Base-by-base conservation (phyloP, 2,329 filamentous ascomycete genomes). In the Canariomyces notabilis region DNA sequence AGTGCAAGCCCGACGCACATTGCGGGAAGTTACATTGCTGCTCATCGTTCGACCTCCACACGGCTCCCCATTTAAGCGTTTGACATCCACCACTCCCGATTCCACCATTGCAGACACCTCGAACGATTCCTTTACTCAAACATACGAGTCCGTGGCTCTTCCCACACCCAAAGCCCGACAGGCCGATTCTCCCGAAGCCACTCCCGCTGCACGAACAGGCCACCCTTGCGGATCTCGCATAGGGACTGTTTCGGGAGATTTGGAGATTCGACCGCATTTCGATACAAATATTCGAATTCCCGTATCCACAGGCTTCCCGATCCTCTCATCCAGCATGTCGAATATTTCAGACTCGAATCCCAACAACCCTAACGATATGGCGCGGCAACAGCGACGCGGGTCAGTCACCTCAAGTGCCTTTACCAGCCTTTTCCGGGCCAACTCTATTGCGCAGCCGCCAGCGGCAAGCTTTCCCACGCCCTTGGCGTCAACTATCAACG, bases 391-490 rank as follows among this genome's bases (percentile, higher is more conserved):
- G 51, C 56, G 58, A 57, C 54, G 78, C 57, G 71, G 74, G 55
- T 80, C 77, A 50, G 72, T 80, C 59, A 76, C 75, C 26, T 73
- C 77, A 44, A 72, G 76, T 47, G 74, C 77, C 44, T 68, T 81
- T 52, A 74, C 74, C 53, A 78, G 70, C 59, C 71, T 85, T 49
- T 84, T 82, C 63, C 70, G 79, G 54, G 75, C 72, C 58, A 74
- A 75, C 56, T 79, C 77, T 3, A 67, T 72, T 46, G 69, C 70
- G 46, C 63, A 70, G 48, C 60, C 68, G 55, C 32, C 47, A 16
- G 67, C 67, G 22, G 63, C 66, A 20, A 63, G 70, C 34, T 76
- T 77, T 54, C 71, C 75, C 22, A 64, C 64, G 36, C 62, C 69
- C 40, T 64, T 68, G 41, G 61, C 66, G 26, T 67, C 68, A 16